These are phyloP conservation scores for Cicer chorassanicum DNA, from an alignment of 306 rosid species.

Conservation along the genomic window DNA sequence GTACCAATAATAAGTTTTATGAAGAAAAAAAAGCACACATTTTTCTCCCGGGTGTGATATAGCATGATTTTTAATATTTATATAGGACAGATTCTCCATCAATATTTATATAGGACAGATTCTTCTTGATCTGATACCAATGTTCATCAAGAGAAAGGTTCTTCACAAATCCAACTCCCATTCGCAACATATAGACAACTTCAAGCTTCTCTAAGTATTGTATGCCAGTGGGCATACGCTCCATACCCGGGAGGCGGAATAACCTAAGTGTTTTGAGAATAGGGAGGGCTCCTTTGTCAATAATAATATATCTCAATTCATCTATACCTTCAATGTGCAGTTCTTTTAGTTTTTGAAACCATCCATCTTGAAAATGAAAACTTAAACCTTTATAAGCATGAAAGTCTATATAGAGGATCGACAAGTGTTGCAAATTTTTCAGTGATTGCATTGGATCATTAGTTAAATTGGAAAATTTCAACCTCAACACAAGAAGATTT, in stretches of 20 bases:
- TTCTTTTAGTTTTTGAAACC: background rate
- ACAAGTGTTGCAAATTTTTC: too few relatives aligned
- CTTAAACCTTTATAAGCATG: background rate
- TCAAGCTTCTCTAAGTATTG: conserved; percentile 9
- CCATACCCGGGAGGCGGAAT: background rate
- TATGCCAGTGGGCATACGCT: background rate
- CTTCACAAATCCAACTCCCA: background rate
- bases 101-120: background rate
- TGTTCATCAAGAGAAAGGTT: background rate
- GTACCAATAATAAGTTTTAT: background rate
- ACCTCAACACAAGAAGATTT: background rate
- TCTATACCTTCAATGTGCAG: background rate
- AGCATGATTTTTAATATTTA: too few relatives aligned
- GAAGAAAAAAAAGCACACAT: background rate
- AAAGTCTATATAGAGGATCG: too few relatives aligned
- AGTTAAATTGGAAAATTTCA: background rate
- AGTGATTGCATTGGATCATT: background rate
- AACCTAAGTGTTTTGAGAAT: background rate
- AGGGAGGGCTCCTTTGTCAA: background rate
- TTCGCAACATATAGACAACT: background rate
- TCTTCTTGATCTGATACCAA: background rate
- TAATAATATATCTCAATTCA: background rate
- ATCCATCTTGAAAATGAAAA: conserved; percentile 3
- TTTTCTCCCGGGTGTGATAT: background rate
- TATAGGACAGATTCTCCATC: too few relatives aligned